Evolutionary conservation across 2,329 filamentous ascomycete genomes (phyloP), one percentile per base, ranked within the genome.

Genomic region (Claviceps fusiformis): DNA sequence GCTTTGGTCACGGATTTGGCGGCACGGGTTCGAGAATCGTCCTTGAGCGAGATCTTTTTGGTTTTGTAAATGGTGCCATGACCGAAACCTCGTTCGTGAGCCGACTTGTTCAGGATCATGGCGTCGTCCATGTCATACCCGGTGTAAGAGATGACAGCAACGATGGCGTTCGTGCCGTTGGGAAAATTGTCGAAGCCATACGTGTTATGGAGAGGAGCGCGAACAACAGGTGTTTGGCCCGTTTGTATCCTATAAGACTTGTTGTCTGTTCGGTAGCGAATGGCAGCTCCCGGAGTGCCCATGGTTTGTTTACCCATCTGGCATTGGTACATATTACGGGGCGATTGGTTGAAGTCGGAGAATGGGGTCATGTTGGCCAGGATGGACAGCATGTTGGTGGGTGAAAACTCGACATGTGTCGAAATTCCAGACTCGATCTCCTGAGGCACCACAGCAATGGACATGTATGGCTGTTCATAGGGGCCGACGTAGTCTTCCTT

Each of bases 51-150:
- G 65, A 93, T 84, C 65, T 95, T 87, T 73, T 97, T 95, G 9
- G 90, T 95, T 75, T 98, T 98, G 79, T 96, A 98, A 63, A 98
- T 90, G 5, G 91, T 95, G 55, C 93, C 93, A 65, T 97, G 84
- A 43, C 90, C 92, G 65, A 98, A 97, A 15, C 93, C 93, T 62
- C 93, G 84, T 71, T 98, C 93, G 70, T 96, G 89, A 3, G 92
- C 85, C 24, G 90, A 95, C 70, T 97, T 97, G 77, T 97, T 97
- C 67, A 98, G 78, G 67, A 98, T 97, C 92, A 97, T 97, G 68
- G 93, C 93, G 73, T 98, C 93, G 77, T 98, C 93, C 93, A 98
- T 98, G 78, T 98, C 93, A 73, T 97, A 98, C 53, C 92, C 93
- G 2, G 92, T 97, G 70, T 98, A 98, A 0, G 92, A 96, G 60